Evolutionary conservation across 2,329 filamentous ascomycete genomes (phyloP).

Genomic region (Fusarium papillatum): DNA sequence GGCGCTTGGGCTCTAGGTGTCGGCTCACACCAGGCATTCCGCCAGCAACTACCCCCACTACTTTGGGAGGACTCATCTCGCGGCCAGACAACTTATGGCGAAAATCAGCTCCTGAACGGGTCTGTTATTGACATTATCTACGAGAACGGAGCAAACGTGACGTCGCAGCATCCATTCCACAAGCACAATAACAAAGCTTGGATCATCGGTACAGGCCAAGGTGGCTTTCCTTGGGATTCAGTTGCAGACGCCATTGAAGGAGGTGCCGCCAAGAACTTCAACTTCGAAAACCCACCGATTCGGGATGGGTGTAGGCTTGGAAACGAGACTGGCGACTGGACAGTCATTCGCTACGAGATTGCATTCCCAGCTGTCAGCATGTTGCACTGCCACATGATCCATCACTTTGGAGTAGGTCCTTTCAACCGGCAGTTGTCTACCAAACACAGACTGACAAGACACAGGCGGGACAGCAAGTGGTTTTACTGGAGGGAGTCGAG

Average conservation of each 20-base stretch:
- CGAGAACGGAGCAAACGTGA: not conserved
- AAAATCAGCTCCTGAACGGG: not conserved
- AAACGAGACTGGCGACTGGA: not conserved
- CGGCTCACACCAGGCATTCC: not conserved
- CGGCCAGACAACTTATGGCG: not conserved
- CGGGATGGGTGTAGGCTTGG: not conserved
- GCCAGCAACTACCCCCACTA: not conserved
- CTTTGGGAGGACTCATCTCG: not conserved
- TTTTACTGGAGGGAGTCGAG: not conserved
- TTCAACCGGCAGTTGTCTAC: no score
- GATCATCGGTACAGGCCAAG: not conserved
- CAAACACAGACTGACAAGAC: not conserved
- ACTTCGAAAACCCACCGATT: not conserved
- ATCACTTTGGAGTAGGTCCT: not conserved
- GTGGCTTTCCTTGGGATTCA: not conserved
- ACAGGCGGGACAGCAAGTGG: conserved; percentile 1
- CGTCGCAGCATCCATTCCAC: not conserved
- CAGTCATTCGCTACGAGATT: not conserved
- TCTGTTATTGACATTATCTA: not conserved
- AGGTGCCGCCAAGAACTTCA: not conserved
- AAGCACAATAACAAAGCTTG: conserved; percentile 3
- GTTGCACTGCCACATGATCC: conserved; percentile 5
- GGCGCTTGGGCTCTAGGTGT: not conserved
- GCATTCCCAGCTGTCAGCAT: not conserved
- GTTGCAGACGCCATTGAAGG: not conserved